phyloP scores from a whole-genome alignment of 2,329 filamentous ascomycete genomes.

The Paecilomyces sp. region DNA sequence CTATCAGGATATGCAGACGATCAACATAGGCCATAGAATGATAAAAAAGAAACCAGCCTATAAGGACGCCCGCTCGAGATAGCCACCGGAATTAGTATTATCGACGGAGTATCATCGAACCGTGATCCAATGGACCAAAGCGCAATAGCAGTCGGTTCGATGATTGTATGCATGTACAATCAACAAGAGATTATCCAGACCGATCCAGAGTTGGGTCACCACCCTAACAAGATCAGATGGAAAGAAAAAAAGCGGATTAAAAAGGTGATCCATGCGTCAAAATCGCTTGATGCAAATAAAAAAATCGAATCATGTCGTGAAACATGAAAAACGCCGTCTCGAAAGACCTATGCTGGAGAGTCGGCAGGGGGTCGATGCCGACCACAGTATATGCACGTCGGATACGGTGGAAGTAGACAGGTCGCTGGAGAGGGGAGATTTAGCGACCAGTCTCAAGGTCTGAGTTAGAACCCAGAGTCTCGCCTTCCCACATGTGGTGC shows the following conservation, averaged over 20 bases:
- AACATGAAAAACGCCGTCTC: constrained; percentile 26
- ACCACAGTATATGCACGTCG: constrained; percentile 6
- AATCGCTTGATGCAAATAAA: constrained; percentile 31
- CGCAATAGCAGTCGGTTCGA: constrained; percentile 11
- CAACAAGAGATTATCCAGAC: constrained; percentile 11
- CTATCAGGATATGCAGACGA: constrained; percentile 2
- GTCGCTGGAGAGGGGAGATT: constrained; percentile 6
- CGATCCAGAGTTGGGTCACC: constrained; percentile 7
- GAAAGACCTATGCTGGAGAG: constrained; percentile 6
- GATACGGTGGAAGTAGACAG: constrained; percentile 7
- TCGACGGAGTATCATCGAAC: constrained; percentile 21
- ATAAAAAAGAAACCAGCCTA: neutral
- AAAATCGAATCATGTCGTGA: constrained; percentile 26
- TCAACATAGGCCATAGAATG: neutral
- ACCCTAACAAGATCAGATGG: constrained; percentile 10
- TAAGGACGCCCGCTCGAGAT: constrained; percentile 6
- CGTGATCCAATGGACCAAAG: constrained; percentile 5
- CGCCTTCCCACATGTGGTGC: constrained; percentile 40
- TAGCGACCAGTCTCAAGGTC: constrained; percentile 35
- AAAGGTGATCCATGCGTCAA: constrained; percentile 25
- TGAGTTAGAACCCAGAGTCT: constrained; percentile 28
- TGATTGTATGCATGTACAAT: constrained; percentile 32
- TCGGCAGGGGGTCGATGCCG: constrained; percentile 10
- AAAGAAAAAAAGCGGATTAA: constrained; percentile 25
- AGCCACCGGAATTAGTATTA: constrained; percentile 34